Evolutionary conservation across 2,329 filamentous ascomycete species (phyloP).

Genomic region (Cryphonectria naterciae): DNA sequence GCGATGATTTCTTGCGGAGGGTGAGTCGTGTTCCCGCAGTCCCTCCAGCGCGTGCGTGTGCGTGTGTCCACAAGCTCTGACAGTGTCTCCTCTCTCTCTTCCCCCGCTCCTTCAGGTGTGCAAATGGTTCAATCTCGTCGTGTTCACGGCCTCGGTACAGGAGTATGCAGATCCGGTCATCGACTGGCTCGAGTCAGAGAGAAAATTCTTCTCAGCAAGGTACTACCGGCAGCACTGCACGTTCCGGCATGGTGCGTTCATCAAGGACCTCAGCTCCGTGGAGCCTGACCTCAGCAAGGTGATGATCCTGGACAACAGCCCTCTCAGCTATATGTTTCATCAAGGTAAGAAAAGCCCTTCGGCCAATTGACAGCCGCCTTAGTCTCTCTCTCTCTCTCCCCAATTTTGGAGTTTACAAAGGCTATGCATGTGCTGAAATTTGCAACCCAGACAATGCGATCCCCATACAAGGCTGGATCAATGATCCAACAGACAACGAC

Average conservation of each 20-base stretch:
- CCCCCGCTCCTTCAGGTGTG: conserved; percentile 65
- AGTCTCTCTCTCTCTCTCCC: neutral
- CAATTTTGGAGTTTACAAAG: neutral
- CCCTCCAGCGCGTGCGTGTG: neutral
- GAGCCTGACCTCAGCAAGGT: conserved; percentile 97
- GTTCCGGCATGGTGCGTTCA: conserved; percentile 91
- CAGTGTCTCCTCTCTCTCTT: neutral
- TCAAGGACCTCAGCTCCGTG: conserved; percentile 95
- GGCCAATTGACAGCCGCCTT: neutral
- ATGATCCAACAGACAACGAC: conserved; percentile 95
- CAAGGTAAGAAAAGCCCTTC: conserved; percentile 68
- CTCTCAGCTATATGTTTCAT: conserved; percentile 97
- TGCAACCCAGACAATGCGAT: conserved; percentile 86
- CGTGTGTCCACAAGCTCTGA: neutral
- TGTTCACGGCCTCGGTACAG: conserved; percentile 97
- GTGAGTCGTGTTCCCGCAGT: conserved; percentile 46
- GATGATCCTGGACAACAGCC: conserved; percentile 98
- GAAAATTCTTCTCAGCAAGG: conserved; percentile 91
- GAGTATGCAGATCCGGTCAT: conserved; percentile 99
- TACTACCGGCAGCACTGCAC: conserved; percentile 99
- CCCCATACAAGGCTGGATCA: conserved; percentile 99
- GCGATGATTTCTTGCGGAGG: conserved; percentile 92
- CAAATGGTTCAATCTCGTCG: conserved; percentile 97
- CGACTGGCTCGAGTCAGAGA: conserved; percentile 95
- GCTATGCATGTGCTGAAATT: conserved; percentile 29